These are phyloP conservation scores for Annulohypoxylon truncatum DNA, from an alignment of 2,329 filamentous ascomycete species.

Conservation along the genomic window DNA sequence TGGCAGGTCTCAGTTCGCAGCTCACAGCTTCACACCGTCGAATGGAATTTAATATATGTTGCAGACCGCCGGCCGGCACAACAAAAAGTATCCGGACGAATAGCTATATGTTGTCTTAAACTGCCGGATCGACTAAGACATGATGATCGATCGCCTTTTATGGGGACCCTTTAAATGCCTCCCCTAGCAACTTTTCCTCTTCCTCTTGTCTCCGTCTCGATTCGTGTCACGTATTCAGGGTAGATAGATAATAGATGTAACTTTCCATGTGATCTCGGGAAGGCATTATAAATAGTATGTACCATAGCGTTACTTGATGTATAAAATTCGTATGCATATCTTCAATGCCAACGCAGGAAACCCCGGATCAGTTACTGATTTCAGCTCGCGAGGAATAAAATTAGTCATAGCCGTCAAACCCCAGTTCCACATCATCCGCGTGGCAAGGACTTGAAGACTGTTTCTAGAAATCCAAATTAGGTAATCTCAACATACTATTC, in stretches of 20 bases:
- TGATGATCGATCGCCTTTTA: background rate
- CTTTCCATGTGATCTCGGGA: background rate
- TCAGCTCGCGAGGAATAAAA: constrained; percentile 3
- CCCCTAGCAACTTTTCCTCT: background rate
- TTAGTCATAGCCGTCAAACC: constrained; percentile 10
- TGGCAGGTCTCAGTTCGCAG: background rate
- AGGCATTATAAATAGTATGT: constrained; percentile 14
- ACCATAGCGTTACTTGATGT: constrained; percentile 4
- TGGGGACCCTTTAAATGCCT: background rate
- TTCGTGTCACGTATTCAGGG: background rate
- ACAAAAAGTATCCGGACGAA: constrained; percentile 14
- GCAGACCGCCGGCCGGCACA: constrained; percentile 20
- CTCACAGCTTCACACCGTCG: constrained; percentile 8
- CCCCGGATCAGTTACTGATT: background rate
- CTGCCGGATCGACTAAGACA: constrained; percentile 11
- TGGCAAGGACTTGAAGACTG: background rate
- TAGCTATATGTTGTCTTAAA: constrained; percentile 11
- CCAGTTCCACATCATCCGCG: background rate
- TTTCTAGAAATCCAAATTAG: background rate
- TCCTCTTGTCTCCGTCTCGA: background rate
- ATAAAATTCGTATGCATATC: background rate
- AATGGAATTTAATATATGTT: constrained; percentile 10
- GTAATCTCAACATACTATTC: background rate
- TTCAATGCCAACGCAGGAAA: constrained; percentile 3
- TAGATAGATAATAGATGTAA: background rate